Evolutionary conservation across 169 alveolate genomes (phyloP), one percentile per base, ranked within the genome.

Genomic region (Plasmodium adleri): DNA sequence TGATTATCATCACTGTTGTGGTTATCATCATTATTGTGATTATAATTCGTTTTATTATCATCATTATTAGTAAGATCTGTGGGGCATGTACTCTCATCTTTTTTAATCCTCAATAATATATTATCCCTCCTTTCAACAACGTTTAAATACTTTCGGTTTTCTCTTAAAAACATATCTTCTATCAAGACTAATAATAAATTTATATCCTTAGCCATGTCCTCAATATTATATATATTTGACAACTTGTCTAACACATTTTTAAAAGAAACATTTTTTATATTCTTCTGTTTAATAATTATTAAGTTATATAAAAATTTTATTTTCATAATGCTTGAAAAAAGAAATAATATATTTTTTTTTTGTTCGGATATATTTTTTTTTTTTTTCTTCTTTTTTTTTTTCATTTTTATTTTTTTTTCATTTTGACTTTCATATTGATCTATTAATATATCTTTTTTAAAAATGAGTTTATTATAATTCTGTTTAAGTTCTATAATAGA

Each of bases 271-370:
- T 60, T 63, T 45, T 15, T 24, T 12, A 68, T 24, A 28, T 60
- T 58, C 32, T 49, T 83, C 7, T 64, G 60, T 49, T 68, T 45
- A 32, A 49, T 50, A 39, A 83, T 56, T 43, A 83, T 39, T n/a
- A 83, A 49, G 24, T 63, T 83, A 75, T 83, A 72, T 1, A 83
- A 15, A 32, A 32, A 58, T 32, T 43, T 49, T 32, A 83, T 83
- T 83, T 83, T 83, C 15, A 62, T 63, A 56, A 49, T 47, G 71
- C 3, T n/a, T 43, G 28, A 62, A 63, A 68, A 39, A 39, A 39
- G 9, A 39, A 39, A 39, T 39, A 39, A 39, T 39, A 39, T 9
- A 39, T 39, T 39, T 32, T 32, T 32, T 32, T 32, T 32, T 32
- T 74, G 47, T 49, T 22, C 6, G 43, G 45, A 6, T 32, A 32